Evolutionary conservation across 257 asterid species (phyloP).

Genomic region (Knoxia roxburghii): DNA sequence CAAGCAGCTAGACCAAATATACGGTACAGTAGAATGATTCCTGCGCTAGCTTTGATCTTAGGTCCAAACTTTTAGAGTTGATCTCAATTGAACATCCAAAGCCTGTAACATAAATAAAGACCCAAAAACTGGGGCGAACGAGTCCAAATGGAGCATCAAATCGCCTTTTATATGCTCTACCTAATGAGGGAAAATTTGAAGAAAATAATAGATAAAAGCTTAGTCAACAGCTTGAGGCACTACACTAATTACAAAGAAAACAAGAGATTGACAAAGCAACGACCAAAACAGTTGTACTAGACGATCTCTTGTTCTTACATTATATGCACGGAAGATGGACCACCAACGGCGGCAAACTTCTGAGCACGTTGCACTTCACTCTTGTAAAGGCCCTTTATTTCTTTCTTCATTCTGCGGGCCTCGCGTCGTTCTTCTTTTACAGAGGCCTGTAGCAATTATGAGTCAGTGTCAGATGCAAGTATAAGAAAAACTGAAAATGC

Average conservation of each 20-base stretch:
- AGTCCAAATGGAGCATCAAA: background rate
- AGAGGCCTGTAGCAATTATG: slow-evolving; percentile 54
- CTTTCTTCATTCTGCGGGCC: slow-evolving; percentile 79
- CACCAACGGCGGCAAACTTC: slow-evolving; percentile 83
- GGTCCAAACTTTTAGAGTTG: background rate
- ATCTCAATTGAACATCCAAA: background rate
- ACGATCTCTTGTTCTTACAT: slow-evolving; percentile 37
- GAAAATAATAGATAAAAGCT: background rate
- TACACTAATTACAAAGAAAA: background rate
- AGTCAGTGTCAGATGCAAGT: background rate
- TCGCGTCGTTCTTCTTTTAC: slow-evolving; percentile 84
- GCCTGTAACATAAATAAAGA: background rate
- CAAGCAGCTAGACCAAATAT: background rate
- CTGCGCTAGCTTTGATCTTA: background rate
- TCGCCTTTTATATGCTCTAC: slow-evolving; percentile 4
- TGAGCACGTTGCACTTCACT: slow-evolving; percentile 78
- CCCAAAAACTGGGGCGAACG: background rate
- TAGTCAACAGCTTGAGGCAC: slow-evolving; percentile 3
- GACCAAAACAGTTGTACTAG: background rate
- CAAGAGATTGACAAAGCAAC: background rate
- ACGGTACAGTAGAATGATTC: background rate
- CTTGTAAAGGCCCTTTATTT: slow-evolving; percentile 63
- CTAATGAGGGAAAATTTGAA: background rate
- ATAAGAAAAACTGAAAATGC: background rate
- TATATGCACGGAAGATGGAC: slow-evolving; percentile 85